These are phyloP conservation scores for Ustilago lituana DNA, from an alignment of 1,284 basidiomycete genomes.

Conservation along the genomic window DNA sequence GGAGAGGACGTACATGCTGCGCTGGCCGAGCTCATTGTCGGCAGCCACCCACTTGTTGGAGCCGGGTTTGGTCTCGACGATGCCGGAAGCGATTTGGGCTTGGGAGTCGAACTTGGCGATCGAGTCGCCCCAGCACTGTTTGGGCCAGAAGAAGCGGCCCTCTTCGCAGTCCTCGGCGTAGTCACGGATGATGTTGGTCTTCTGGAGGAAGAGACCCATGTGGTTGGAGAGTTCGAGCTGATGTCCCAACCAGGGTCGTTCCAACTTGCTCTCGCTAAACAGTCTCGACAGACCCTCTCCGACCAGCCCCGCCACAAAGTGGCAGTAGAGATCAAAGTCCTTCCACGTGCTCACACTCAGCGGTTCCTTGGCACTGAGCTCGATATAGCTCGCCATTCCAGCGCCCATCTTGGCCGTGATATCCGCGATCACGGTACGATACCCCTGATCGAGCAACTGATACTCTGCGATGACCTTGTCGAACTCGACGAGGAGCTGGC, in stretches of 20 bases:
- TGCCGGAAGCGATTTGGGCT: conserved; percentile 57
- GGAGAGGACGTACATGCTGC: conserved; percentile 69
- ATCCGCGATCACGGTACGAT: conserved; percentile 83
- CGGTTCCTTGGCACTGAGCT: conserved; percentile 46
- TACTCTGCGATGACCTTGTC: conserved; percentile 85
- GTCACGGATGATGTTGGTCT: conserved; percentile 98
- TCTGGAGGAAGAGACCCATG: conserved; percentile 96
- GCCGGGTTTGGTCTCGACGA: conserved; percentile 52
- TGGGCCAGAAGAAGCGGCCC: conserved; percentile 91
- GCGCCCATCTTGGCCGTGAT: conserved; percentile 77
- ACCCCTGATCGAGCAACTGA: conserved; percentile 71
- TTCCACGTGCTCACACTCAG: conserved; percentile 66
- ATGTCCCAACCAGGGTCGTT: conserved; percentile 78
- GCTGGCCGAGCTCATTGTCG: conserved; percentile 50
- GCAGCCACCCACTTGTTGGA: conserved; percentile 37
- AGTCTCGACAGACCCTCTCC: conserved; percentile 94
- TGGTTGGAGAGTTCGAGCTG: conserved; percentile 91
- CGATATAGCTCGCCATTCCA: conserved; percentile 90
- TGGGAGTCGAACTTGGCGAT: conserved; percentile 52
- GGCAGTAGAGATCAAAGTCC: conserved; percentile 97
- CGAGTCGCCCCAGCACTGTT: conserved; percentile 80
- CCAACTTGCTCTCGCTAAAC: conserved; percentile 87
- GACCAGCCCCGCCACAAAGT: conserved; percentile 97
- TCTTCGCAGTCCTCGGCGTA: conserved; percentile 91
- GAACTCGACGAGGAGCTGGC: conserved; percentile 86